Base-by-base conservation (phyloP, 164 flowering plant genomes). In the Dillenia turbinata region DNA sequence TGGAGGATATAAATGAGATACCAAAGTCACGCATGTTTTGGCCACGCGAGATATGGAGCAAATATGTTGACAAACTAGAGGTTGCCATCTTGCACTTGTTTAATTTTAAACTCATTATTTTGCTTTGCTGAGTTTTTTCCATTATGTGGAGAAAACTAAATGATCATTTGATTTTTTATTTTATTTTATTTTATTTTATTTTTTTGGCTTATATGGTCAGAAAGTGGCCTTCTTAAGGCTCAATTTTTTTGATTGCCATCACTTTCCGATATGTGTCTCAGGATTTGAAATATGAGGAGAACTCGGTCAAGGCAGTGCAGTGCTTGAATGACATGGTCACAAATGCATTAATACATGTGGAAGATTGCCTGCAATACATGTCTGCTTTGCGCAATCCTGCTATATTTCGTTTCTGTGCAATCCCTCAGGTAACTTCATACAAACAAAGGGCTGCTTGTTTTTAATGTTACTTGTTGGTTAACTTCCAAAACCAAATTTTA, bases 21-120 rank as follows among this genome's bases (percentile, higher is more conserved):
- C 97, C 97, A 47, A 89, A 89, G 80, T 84, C 92, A 49, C 96
- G 96, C 54, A 94, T 91, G 99, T 89, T 94, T 72, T 94, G 99
- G 97, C 99, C 99, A 57, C 89, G 96, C 12, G 67, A 94, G 71
- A 89, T 94, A 12, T 94, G 99, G 99, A 82, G 88, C 73, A 94
- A 89, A 86, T 91, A 94, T 78, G 97, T 82, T 6, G 58, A 79
- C 75, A 94, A 86, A 69, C 95, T 94, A 66, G 97, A 94, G 99
- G 98, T 93, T 45, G 33, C 40, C 60, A 22, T 49, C 44, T 54
- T 64, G 56, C 44, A 7, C 24, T 6, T 51, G n/a, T 50, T 63
- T 54, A 13, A 49, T 17, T 47, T 64, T 11, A 48, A 55, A 24
- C 15, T 62, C 24, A 3, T 44, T 44, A 8, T 16, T 57, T 11